phyloP scores from a whole-genome alignment of 805 yeast genomes.

The Saccharomyces eubayanus region DNA sequence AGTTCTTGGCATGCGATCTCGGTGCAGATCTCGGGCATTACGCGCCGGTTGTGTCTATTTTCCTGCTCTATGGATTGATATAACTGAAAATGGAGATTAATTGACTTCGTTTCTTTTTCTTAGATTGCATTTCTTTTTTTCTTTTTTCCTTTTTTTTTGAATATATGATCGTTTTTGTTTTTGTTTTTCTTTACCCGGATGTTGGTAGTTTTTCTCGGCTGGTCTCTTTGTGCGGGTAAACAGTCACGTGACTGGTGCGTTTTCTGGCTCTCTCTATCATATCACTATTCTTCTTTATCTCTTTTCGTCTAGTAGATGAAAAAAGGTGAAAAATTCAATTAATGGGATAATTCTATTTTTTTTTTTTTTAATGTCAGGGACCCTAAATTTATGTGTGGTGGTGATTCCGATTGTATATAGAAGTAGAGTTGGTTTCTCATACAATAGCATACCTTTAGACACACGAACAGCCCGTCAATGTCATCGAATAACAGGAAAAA shows the following conservation, averaged over 20 bases:
- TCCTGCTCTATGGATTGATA: no score
- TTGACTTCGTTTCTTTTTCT: background rate
- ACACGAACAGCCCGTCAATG: background rate
- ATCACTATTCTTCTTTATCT: background rate
- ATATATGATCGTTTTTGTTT: background rate
- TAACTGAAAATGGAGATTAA: no score
- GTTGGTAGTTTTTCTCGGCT: background rate
- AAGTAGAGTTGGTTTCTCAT: background rate
- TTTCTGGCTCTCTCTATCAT: no score
- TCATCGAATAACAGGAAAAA: slow-evolving; percentile 44
- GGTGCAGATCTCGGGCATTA: background rate
- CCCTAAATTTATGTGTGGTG: background rate
- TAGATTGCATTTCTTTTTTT: background rate
- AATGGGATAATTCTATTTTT: no score
- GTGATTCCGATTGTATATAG: background rate
- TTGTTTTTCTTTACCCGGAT: background rate
- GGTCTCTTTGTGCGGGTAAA: background rate
- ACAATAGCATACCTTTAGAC: background rate
- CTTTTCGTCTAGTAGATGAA: background rate
- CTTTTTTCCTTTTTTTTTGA: background rate
- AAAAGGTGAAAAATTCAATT: background rate
- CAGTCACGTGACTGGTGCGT: background rate
- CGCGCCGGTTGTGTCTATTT: background rate
- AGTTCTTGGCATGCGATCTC: background rate
- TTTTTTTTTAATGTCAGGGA: background rate